phyloP scores from a whole-genome alignment of 192 early-diverging fungal genomes.

The Phycomyces blakesleeanus region DNA sequence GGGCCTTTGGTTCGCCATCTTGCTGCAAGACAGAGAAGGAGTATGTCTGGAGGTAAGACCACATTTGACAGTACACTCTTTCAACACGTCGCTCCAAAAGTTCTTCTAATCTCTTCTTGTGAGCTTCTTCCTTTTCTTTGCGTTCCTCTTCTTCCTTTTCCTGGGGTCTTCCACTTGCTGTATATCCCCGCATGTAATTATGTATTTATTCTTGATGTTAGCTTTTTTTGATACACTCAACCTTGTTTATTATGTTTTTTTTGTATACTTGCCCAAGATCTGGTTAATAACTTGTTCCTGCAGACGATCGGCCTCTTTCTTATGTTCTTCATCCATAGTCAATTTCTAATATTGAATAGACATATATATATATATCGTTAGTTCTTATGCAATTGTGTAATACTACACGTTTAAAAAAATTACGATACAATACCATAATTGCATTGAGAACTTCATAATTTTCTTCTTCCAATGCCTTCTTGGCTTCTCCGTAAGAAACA shows the following conservation, averaged over 20 bases:
- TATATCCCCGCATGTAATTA: neutral
- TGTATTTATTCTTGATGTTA: no score
- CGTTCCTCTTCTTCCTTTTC: slow-evolving; percentile 33
- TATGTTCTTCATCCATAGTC: slow-evolving; percentile 36
- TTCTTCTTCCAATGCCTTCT: slow-evolving; percentile 47
- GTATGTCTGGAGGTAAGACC: slow-evolving; percentile 51
- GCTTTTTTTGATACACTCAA: no score
- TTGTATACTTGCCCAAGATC: neutral
- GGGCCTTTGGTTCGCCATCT: slow-evolving; percentile 41
- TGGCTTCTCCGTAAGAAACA: slow-evolving; percentile 51
- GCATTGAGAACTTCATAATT: slow-evolving; percentile 60
- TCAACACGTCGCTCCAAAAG: slow-evolving; percentile 28
- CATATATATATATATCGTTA: no score
- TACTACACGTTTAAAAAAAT: neutral
- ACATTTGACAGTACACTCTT: slow-evolving; percentile 38
- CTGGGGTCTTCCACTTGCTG: slow-evolving; percentile 27
- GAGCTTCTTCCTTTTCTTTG: slow-evolving; percentile 20
- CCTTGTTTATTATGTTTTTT: no score
- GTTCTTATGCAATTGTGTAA: no score
- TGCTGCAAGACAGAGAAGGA: slow-evolving; percentile 45
- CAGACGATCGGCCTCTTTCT: slow-evolving; percentile 38
- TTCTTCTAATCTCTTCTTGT: slow-evolving; percentile 30
- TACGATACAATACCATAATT: slow-evolving; percentile 47
- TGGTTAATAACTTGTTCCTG: slow-evolving; percentile 41
- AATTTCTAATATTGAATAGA: slow-evolving; percentile 33